Evolutionary conservation across 2,329 filamentous ascomycete species (phyloP).

Genomic region (Alternaria triticimaculans): DNA sequence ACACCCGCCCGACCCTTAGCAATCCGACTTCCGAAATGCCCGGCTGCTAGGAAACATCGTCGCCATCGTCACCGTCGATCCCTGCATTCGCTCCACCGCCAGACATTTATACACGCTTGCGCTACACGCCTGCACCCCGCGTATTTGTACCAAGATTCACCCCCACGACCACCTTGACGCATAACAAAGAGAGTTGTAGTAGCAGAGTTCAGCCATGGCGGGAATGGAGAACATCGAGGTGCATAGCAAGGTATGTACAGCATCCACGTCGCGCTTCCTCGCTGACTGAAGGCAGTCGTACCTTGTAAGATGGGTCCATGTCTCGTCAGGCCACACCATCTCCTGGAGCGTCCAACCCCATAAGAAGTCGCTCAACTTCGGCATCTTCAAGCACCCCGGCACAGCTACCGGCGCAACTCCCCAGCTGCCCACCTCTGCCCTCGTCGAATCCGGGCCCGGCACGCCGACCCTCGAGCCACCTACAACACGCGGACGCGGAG

Average conservation of each 20-base stretch:
- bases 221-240: conserved; percentile 97
- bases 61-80: background rate
- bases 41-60: background rate
- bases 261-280: background rate
- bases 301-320: conserved; percentile 95
- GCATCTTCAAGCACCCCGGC: conserved; percentile 95
- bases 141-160: background rate
- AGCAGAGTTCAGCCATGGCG: conserved; percentile 66
- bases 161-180: background rate
- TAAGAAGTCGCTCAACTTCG: conserved; percentile 98
- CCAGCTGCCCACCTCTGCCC: conserved; percentile 46
- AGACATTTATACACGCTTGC: conserved; percentile 1
- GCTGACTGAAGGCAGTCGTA: conserved; percentile 72
- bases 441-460: conserved; percentile 38
- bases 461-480: conserved; percentile 60
- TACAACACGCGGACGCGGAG: conserved; percentile 58
- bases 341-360: conserved; percentile 98
- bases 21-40: conserved; percentile 5
- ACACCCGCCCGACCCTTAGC: background rate
- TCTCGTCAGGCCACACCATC: conserved; percentile 87
- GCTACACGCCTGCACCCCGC: conserved; percentile 14
- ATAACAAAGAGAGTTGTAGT: background rate
- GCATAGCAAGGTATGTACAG: conserved; percentile 82
- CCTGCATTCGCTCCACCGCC: conserved; percentile 5
- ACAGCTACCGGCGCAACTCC: conserved; percentile 61